Evolutionary conservation across 2,329 filamentous ascomycete genomes (phyloP), one percentile per base, ranked within the genome.

Genomic region (Nigrograna mackinnonii): DNA sequence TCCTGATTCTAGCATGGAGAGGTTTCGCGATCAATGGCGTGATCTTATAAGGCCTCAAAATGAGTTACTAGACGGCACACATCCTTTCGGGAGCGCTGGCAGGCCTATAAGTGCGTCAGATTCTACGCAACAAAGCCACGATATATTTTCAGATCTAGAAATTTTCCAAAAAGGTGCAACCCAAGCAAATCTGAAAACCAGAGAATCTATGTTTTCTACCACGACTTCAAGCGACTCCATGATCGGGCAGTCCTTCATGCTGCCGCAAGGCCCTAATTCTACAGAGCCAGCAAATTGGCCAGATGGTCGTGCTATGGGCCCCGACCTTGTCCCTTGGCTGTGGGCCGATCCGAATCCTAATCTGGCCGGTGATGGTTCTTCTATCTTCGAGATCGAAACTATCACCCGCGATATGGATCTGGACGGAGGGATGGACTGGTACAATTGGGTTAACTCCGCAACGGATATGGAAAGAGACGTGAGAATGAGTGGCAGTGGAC

Each of bases 401-500:
- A 13, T 41, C 22, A 39, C 42, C 26, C 16, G 35, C 12, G 39
- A 46, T 32, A 62, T 65, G 52, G 58, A 67, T 21, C 40, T 67
- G 28, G 62, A 64, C 35, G 41, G 38, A 6, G 62, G 68, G n/a
- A 41, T 69, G 14, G 50, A 70, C 43, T 71, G 69, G 67, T 64
- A 67, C 47, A 59, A 60, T 37, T 71, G 68, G 69, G 48, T 70
- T 14, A 57, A 69, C 41, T 67, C 65, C 43, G 64, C 65, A 2
- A 65, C 62, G 37, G 47, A 49, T 13, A 50, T 64, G 24, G 24
- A 28, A n/a, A n/a, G 9, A 28, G n/a, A 28, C n/a, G 24, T n/a
- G 9, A 28, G 24, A n/a, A 28, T n/a, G n/a, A 28, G n/a, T 28
- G n/a, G n/a, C n/a, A n/a, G n/a, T n/a, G n/a, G n/a, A n/a, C n/a